Base-by-base conservation (phyloP, 2,329 filamentous ascomycete genomes). In the Colletotrichum sublineola region DNA sequence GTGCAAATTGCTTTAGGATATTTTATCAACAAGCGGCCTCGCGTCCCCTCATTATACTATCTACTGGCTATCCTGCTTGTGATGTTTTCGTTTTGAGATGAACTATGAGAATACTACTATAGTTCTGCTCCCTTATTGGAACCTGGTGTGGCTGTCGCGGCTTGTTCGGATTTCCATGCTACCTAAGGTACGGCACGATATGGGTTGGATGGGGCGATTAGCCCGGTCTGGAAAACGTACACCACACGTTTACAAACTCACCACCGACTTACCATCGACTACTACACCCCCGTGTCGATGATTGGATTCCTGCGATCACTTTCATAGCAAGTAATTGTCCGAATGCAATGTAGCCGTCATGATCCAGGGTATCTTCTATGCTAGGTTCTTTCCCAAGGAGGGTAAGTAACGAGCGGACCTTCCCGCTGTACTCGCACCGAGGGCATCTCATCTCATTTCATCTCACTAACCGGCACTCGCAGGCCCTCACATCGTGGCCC, bases 361-460 rank as follows among this genome's bases (percentile, higher is more conserved):
- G 89, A 93, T 93, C 66, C 89, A 91, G 78, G 90, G 89, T 76
- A 92, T 93, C 70, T 93, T 93, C 77, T 93, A 92, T 79, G 90
- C 91, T 61, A 86, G 90, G 58, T 93, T 93, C 81, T 87, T 92
- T 74, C 89, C 90, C 20, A 85, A 90, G 77, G 86, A 91, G 85
- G 91, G 90, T 90, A 80, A 75, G 76, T 63, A 7, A 31, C 29
- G 29, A 63, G 20, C 36, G 18, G 36, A 5, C 12, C 55, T 44
- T 53, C 46, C 29, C 57, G 36, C 56, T 42, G n/a, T 15, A 33
- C 6, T n/a, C 56, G 29, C 33, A 55, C 20, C 44, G 36, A 24
- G 6, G 20, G 24, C 46, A 53, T 40, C 33, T 53, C 55, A 31
- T 33, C 65, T 58, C 65, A 53, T 42, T 12, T 29, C 29, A 15